phyloP scores from a whole-genome alignment of 768 basidiomycete genomes.

The Hemileccinum impolitum region DNA sequence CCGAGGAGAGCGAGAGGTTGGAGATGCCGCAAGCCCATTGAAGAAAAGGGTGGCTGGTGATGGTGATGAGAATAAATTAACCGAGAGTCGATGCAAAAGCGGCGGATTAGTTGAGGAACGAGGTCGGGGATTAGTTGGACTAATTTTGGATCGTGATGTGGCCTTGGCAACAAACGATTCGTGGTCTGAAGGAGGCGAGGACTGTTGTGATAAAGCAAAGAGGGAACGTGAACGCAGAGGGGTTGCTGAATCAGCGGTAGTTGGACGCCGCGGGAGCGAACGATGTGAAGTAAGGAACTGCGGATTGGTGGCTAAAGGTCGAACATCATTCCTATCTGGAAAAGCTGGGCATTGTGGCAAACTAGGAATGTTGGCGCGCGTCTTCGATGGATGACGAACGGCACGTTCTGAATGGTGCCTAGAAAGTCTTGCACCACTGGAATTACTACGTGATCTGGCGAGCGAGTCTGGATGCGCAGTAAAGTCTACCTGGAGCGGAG shows the following conservation, averaged over 20 bases:
- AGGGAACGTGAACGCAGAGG: slow-evolving; percentile 29
- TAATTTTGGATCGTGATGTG: slow-evolving; percentile 15
- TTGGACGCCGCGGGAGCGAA: slow-evolving; percentile 32
- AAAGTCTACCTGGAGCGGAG: slow-evolving; percentile 41
- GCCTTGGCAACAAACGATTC: slow-evolving; percentile 2
- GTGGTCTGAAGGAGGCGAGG: slow-evolving; percentile 11
- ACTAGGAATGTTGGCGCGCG: slow-evolving; percentile 10
- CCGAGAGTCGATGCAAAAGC: slow-evolving; percentile 64
- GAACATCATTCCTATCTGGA: slow-evolving; percentile 8
- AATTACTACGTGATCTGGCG: slow-evolving; percentile 19
- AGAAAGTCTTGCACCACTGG: slow-evolving; percentile 33
- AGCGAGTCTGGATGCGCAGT: slow-evolving; percentile 12
- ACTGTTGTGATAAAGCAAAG: slow-evolving; percentile 26
- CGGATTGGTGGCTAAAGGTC: slow-evolving; percentile 18
- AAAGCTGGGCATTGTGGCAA: slow-evolving; percentile 8
- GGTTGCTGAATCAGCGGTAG: slow-evolving; percentile 40
- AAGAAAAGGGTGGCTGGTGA: slow-evolving; percentile 24
- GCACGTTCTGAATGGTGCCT: slow-evolving; percentile 43
- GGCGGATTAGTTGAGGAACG: slow-evolving; percentile 65
- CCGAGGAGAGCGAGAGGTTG: slow-evolving; percentile 40
- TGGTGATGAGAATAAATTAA: slow-evolving; percentile 55
- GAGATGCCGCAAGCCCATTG: slow-evolving; percentile 18
- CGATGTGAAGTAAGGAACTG: slow-evolving; percentile 14
- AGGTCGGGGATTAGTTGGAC: slow-evolving; percentile 39
- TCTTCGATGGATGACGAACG: slow-evolving; percentile 8